A percentile compares a stretch with the other conserved stretches of the same genome.
Conservation (phyloP, 805 yeast species). For the Scheffersomyces stipitis region DNA sequence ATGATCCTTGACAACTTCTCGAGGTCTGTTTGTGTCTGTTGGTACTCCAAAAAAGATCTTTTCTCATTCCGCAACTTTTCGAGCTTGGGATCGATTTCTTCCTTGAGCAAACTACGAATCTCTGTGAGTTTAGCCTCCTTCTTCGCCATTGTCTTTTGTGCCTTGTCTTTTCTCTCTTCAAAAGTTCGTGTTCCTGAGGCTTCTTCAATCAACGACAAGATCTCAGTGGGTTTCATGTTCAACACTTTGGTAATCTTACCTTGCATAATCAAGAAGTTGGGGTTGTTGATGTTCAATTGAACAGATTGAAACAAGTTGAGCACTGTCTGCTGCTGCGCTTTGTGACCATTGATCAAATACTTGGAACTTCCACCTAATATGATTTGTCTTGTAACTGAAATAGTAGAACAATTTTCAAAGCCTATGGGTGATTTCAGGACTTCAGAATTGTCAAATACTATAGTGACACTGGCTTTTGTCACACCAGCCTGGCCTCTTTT, state of each 20-base stretch:
- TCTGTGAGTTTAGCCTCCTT: conserved; percentile 83
- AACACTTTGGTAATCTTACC: conserved; percentile 96
- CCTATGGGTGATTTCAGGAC: conserved; percentile 80
- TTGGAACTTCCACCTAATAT: conserved; percentile 90
- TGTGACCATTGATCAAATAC: conserved; percentile 90
- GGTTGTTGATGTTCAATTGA: conserved; percentile 93
- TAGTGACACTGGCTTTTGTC: conserved; percentile 94
- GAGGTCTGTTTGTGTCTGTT: conserved; percentile 75
- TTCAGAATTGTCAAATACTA: conserved; percentile 88
- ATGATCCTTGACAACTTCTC: conserved; percentile 74
- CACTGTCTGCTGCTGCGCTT: conserved; percentile 93
- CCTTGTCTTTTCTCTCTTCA: conserved; percentile 89
- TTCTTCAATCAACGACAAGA: conserved; percentile 88
- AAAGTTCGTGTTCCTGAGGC: conserved; percentile 98
- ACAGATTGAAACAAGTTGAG: conserved; percentile 89
- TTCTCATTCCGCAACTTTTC: conserved; percentile 80
- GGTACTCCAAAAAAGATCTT: conserved; percentile 79
- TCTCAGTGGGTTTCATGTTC: conserved; percentile 93
- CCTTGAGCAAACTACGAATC: conserved; percentile 67
- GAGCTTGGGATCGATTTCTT: conserved; percentile 91
- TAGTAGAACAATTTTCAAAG: conserved; percentile 71
- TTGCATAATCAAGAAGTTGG: conserved; percentile 97
- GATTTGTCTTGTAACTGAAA: conserved; percentile 89
- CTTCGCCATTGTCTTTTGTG: conserved; percentile 86
- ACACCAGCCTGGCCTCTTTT: conserved; percentile 98